Base-by-base conservation (phyloP, 306 rosid genomes). In the Comarum palustre region DNA sequence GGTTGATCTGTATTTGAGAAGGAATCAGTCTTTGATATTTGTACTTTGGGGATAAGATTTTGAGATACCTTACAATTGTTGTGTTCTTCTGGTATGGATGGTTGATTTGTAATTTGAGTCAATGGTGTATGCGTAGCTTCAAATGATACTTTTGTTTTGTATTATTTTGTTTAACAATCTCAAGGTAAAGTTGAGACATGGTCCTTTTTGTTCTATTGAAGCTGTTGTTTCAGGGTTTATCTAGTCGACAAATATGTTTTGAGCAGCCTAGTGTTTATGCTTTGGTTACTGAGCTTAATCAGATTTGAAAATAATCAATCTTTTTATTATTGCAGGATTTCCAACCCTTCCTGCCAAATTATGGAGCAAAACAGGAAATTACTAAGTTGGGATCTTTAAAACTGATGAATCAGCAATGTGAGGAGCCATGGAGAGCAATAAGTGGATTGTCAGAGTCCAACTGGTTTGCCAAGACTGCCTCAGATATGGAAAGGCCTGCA, bases 281-380 rank as follows among this genome's bases (percentile, higher is more conserved):
- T 43, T 27, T 75, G 41, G 48, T 32, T 36, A 2, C 25, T 29
- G 39, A 41, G 66, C 46, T 48, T 34, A 34, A 61, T 32, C 6
- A 32, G 67, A 32, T 16, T 34, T 61, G 13, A 59, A 15, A 12
- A 38, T 6, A 38, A 64, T 52, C 25, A n/a, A 15, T 51, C 46
- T 61, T 82, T 81, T 82, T 68, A 42, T 57, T 61, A 58, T 74
- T 20, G 34, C 88, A 90, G 97, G 92, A 81, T 65, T 85, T 50
- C 74, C 92, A 76, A 72, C 71, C 85, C 38, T 38, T 85, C 31
- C 75, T 84, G 68, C 79, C 92, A 4, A 75, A 73, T 73, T 34
- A 73, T 58, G 85, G 80, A 68, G 43, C 83, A 72, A 81, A 78
- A 68, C 80, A 75, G 11, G 88, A 86, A 52, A 47, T 81, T n/a